A percentile compares a stretch with the other conserved stretches of the same genome.
Conservation (phyloP, 1,284 basidiomycete species). For the Lignosus rhinocerotis region DNA sequence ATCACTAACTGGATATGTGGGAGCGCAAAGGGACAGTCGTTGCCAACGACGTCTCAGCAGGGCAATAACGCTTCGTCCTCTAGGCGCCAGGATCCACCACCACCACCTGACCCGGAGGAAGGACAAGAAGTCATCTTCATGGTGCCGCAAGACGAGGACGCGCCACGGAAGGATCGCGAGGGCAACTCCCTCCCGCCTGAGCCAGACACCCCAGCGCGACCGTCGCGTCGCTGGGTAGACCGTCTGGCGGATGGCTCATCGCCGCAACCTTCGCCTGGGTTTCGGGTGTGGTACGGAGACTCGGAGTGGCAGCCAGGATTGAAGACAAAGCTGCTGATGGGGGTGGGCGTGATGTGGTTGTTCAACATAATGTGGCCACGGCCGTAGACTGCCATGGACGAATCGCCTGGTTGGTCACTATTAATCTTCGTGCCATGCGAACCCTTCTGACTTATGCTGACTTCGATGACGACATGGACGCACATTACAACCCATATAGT, state of each 20-base stretch:
- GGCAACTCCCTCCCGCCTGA: conserved; percentile 26
- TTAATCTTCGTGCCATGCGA: neutral
- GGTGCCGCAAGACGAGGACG: conserved; percentile 25
- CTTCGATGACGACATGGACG: neutral
- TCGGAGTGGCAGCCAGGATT: conserved; percentile 36
- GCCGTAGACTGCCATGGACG: conserved; percentile 20
- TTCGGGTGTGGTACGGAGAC: conserved; percentile 35
- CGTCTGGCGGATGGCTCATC: conserved; percentile 45
- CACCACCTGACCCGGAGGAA: conserved; percentile 7
- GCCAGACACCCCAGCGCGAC: conserved; percentile 39
- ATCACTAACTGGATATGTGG: conserved; percentile 73
- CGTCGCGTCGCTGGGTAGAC: conserved; percentile 54
- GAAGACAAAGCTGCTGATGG: conserved; percentile 39
- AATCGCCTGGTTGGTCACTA: neutral
- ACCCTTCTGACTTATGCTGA: neutral
- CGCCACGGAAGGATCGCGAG: conserved; percentile 25
- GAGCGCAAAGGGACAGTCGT: conserved; percentile 27
- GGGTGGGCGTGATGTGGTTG: conserved; percentile 51
- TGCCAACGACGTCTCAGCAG: conserved; percentile 34
- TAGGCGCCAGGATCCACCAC: conserved; percentile 5
- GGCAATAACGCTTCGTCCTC: neutral
- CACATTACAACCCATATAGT: neutral
- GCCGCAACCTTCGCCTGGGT: conserved; percentile 28
- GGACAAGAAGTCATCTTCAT: conserved; percentile 33
- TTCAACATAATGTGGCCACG: conserved; percentile 57